Percentiles rank a stretch among this genome's conserved stretches.
Evolutionary conservation across 2,329 filamentous ascomycete species (phyloP).

Genomic region (Nemania serpens): DNA sequence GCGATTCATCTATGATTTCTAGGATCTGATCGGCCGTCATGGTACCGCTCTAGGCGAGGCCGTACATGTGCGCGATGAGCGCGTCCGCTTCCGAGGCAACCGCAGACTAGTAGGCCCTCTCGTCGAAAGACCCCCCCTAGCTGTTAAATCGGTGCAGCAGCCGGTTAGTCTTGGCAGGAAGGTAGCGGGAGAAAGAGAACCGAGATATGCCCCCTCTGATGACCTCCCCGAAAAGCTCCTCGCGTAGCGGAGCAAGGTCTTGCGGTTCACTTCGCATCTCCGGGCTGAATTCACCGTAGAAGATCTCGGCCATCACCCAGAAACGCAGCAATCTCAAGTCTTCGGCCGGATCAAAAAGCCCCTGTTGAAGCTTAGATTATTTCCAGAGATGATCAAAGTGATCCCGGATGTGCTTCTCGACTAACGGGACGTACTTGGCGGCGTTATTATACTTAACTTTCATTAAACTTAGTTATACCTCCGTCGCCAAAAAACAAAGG

Average conservation of each 20-base stretch:
- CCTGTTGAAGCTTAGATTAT: not conserved
- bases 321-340: conserved; percentile 44
- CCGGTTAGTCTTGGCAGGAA: conserved; percentile 37
- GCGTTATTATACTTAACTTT: too few relatives aligned
- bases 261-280: conserved; percentile 35
- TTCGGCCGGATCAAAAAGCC: not conserved
- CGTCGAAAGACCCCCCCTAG: conserved; percentile 44
- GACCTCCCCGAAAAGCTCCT: conserved; percentile 41
- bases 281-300: conserved; percentile 44
- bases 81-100: not conserved
- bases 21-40: conserved; percentile 38
- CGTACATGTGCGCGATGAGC: conserved; percentile 26
- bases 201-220: conserved; percentile 44
- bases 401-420: not conserved
- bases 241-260: conserved; percentile 34
- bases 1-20: conserved; percentile 52
- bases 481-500: too few relatives aligned
- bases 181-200: conserved; percentile 32
- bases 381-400: not conserved
- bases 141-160: conserved; percentile 39
- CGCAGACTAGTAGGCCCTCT: conserved; percentile 24
- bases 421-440: not conserved
- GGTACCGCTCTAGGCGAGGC: conserved; percentile 25
- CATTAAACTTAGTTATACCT: too few relatives aligned
- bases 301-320: conserved; percentile 43